Percentiles rank a stretch among this genome's conserved stretches.
These are phyloP conservation scores for Clathrospora elynae DNA, from an alignment of 2,329 filamentous ascomycete genomes.

Conservation along the genomic window DNA sequence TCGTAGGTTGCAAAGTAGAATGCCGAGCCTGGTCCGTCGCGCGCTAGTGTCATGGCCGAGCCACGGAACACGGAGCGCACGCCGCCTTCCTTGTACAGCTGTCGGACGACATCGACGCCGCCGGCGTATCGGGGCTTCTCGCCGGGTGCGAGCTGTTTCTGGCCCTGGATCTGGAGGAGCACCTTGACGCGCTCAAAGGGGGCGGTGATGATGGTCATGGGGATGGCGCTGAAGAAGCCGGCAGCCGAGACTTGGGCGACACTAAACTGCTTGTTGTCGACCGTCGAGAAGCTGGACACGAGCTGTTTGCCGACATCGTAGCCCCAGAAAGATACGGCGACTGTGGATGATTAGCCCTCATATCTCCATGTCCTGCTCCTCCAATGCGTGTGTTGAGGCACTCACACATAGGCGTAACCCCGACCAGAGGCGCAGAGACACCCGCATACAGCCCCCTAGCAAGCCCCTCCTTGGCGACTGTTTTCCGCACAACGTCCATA, in stretches of 20 bases:
- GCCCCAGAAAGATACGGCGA: conserved; percentile 75
- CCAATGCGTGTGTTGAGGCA: conserved; percentile 38
- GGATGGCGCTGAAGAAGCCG: conserved; percentile 92
- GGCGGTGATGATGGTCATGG: conserved; percentile 97
- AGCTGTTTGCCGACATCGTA: conserved; percentile 95
- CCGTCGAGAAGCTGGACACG: conserved; percentile 70
- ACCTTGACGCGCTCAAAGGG: conserved; percentile 99
- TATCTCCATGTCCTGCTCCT: background rate
- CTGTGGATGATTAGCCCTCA: conserved; percentile 44
- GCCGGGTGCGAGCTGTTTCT: conserved; percentile 80
- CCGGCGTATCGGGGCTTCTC: conserved; percentile 92
- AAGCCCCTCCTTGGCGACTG: conserved; percentile 83
- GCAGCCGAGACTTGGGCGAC: conserved; percentile 89
- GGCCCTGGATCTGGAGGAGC: conserved; percentile 94
- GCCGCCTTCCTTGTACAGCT: conserved; percentile 90
- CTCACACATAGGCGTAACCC: conserved; percentile 99
- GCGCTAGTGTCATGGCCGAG: conserved; percentile 84
- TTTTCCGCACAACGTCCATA: conserved; percentile 88
- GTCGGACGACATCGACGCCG: conserved; percentile 85
- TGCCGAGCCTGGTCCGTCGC: conserved; percentile 89
- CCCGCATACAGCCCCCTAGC: conserved; percentile 87
- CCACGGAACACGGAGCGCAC: conserved; percentile 92
- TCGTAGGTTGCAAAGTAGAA: conserved; percentile 99
- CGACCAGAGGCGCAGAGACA: conserved; percentile 90
- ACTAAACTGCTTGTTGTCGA: conserved; percentile 71